Conservation (phyloP, 164 flowering plant species). For the Warburgia ugandensis region DNA sequence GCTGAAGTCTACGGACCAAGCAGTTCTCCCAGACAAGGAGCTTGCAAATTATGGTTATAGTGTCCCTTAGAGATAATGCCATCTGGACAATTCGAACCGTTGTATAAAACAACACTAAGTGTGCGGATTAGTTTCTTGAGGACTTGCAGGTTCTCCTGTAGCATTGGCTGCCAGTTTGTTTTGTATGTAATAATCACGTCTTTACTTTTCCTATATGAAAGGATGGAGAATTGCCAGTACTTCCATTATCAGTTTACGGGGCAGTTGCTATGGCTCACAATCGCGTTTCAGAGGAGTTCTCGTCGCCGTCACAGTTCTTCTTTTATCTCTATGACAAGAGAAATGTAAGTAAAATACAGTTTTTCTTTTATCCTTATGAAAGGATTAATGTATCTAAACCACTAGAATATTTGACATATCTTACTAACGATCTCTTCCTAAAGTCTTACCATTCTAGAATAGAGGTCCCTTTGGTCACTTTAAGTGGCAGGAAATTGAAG, state of each 20-base stretch:
- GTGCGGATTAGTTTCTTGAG: constrained; percentile 50
- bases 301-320: constrained; percentile 90
- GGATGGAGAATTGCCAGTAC: constrained; percentile 97
- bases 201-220: constrained; percentile 17
- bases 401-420: too few species aligned
- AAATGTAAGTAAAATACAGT: constrained; percentile 50
- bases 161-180: not conserved
- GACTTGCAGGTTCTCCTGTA: not conserved
- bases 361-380: too few species aligned
- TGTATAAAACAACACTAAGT: constrained; percentile 65
- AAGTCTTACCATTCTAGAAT: too few species aligned
- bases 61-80: constrained; percentile 89
- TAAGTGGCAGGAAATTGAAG: too few species aligned
- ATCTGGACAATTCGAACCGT: constrained; percentile 95
- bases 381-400: too few species aligned
- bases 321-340: constrained; percentile 88
- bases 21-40: constrained; percentile 63
- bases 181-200: not conserved
- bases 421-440: too few species aligned
- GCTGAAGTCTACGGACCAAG: constrained; percentile 57
- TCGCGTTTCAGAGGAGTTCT: constrained; percentile 72
- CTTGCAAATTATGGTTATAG: constrained; percentile 37
- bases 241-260: constrained; percentile 94
- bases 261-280: constrained; percentile 93
- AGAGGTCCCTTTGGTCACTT: too few species aligned